These are phyloP conservation scores for Mycosarcoma mackinlayi DNA, from an alignment of 1,284 basidiomycete species.

Conservation along the genomic window DNA sequence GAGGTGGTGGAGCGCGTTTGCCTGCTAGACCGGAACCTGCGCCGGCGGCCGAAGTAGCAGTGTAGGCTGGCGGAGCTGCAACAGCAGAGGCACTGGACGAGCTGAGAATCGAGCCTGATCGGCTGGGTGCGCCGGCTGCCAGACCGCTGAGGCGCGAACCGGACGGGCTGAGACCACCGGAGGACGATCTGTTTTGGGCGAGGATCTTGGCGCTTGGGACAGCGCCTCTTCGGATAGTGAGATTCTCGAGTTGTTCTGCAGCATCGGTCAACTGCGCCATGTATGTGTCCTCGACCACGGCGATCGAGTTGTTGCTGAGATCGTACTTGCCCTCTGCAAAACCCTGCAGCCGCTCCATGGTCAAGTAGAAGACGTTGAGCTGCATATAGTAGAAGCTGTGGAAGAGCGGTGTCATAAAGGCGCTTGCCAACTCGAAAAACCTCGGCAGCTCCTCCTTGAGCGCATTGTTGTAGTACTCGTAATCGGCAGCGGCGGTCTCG, in stretches of 20 bases:
- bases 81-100: background rate
- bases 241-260: conserved; percentile 71
- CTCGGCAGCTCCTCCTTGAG: conserved; percentile 92
- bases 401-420: conserved; percentile 95
- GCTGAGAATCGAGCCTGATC: conserved; percentile 26
- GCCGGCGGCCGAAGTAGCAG: background rate
- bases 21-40: conserved; percentile 48
- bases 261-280: conserved; percentile 83
- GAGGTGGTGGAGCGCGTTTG: conserved; percentile 87
- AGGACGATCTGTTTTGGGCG: conserved; percentile 26
- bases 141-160: conserved; percentile 32
- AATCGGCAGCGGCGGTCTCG: conserved; percentile 92
- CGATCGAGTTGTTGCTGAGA: conserved; percentile 74
- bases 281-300: conserved; percentile 78
- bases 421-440: conserved; percentile 86
- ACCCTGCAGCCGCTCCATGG: conserved; percentile 89
- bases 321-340: conserved; percentile 86
- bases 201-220: conserved; percentile 52
- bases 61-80: conserved; percentile 33
- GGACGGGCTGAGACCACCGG: conserved; percentile 18
- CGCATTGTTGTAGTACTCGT: conserved; percentile 92
- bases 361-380: conserved; percentile 89
- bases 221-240: conserved; percentile 59
- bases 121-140: conserved; percentile 34
- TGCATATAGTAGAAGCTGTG: conserved; percentile 99